These are phyloP conservation scores for Auriscalpium vulgare DNA, from an alignment of 768 basidiomycete species.

Conservation along the genomic window DNA sequence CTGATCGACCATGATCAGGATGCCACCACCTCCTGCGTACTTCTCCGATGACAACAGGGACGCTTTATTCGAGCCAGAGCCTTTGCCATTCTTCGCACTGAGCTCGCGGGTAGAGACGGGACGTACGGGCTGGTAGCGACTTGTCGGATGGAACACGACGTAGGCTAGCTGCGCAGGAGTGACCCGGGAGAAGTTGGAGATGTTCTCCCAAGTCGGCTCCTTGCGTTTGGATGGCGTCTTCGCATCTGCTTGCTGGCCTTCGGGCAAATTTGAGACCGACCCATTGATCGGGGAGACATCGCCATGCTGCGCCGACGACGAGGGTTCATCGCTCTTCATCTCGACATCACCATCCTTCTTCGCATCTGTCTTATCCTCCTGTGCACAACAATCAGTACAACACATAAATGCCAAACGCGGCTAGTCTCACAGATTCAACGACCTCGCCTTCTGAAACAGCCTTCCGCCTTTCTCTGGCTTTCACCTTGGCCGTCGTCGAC, in stretches of 20 bases:
- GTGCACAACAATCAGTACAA: constrained; percentile 5
- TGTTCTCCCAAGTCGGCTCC: constrained; percentile 70
- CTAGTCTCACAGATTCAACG: constrained; percentile 68
- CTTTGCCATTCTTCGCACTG: constrained; percentile 16
- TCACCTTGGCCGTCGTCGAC: constrained; percentile 95
- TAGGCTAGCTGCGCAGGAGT: constrained; percentile 83
- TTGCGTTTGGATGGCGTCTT: constrained; percentile 47
- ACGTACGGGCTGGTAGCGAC: constrained; percentile 86
- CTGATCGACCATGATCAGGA: constrained; percentile 74
- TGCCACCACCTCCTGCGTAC: constrained; percentile 78
- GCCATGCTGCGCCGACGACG: constrained; percentile 36
- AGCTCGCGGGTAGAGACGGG: constrained; percentile 46
- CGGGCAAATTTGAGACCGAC: constrained; percentile 42
- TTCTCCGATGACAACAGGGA: constrained; percentile 39
- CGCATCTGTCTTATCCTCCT: constrained; percentile 49
- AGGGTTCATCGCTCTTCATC: constrained; percentile 61
- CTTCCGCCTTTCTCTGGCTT: constrained; percentile 90
- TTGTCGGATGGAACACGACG: constrained; percentile 71
- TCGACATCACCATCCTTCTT: constrained; percentile 64
- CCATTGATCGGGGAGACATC: constrained; percentile 52
- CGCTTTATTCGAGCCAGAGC: constrained; percentile 14
- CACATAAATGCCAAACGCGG: background rate
- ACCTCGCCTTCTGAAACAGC: constrained; percentile 72
- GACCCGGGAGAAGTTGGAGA: constrained; percentile 87
- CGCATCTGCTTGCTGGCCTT: constrained; percentile 31